These are phyloP conservation scores for Exsudoporus floridanus DNA, from an alignment of 1,284 basidiomycete species.

Conservation along the genomic window DNA sequence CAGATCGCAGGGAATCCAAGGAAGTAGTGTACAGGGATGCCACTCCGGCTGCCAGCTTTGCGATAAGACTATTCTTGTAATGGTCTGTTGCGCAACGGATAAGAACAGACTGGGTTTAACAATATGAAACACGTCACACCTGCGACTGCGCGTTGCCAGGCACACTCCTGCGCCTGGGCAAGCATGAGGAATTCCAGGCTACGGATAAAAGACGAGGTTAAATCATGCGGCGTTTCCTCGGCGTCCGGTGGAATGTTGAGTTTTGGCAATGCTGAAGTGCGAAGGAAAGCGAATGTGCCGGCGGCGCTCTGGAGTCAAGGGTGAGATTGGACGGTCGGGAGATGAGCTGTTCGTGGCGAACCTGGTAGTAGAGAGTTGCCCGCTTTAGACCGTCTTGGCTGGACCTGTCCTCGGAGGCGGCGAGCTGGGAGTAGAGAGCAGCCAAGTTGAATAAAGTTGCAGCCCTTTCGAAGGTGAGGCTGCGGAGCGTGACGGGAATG, in stretches of 20 bases:
- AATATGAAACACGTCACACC: slow-evolving; percentile 44
- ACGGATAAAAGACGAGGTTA: slow-evolving; percentile 62
- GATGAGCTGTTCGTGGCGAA: slow-evolving; percentile 32
- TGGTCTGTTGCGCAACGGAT: slow-evolving; percentile 47
- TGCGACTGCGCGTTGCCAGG: slow-evolving; percentile 90
- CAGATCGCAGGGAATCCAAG: slow-evolving; percentile 50
- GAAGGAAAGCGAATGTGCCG: slow-evolving; percentile 70
- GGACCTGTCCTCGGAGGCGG: slow-evolving; percentile 64
- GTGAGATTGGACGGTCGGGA: slow-evolving; percentile 1
- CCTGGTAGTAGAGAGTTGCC: slow-evolving; percentile 72
- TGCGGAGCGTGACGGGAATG: slow-evolving; percentile 64
- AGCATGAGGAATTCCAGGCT: slow-evolving; percentile 80
- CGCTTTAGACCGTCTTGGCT: slow-evolving; percentile 76
- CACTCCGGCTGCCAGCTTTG: slow-evolving; percentile 81
- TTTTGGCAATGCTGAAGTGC: slow-evolving; percentile 56
- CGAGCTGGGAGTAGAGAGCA: slow-evolving; percentile 76
- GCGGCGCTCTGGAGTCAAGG: slow-evolving; percentile 61
- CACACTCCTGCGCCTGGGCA: slow-evolving; percentile 96
- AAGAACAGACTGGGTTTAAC: background rate
- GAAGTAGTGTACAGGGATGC: slow-evolving; percentile 69
- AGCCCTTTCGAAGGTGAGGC: slow-evolving; percentile 77
- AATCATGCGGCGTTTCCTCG: slow-evolving; percentile 59
- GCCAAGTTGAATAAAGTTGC: slow-evolving; percentile 83
- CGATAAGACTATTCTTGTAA: slow-evolving; percentile 83
- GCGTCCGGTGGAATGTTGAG: slow-evolving; percentile 51